A percentile compares a stretch with the other conserved stretches of the same genome.
These are phyloP conservation scores for Globisporangium nunn DNA, from an alignment of 352 stramenopile genomes.

Conservation along the genomic window DNA sequence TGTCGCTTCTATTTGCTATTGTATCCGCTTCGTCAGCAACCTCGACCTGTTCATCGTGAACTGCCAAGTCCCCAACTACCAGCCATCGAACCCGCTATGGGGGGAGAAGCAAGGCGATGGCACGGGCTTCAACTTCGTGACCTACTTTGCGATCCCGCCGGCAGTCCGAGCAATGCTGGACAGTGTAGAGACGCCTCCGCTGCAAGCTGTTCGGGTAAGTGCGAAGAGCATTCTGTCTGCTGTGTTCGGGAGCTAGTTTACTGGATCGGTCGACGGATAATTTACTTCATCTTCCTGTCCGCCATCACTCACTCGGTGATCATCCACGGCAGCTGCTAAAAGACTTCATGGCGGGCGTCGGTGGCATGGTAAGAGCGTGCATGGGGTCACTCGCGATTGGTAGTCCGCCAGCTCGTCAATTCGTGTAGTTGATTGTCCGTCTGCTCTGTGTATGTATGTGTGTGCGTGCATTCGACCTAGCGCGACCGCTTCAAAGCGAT, in stretches of 20 bases:
- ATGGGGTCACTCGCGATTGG: no score
- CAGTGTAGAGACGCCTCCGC: constrained; percentile 17
- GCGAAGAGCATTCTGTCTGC: not conserved
- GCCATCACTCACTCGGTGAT: not conserved
- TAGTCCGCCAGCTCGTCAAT: not conserved
- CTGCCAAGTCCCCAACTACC: constrained; percentile 79
- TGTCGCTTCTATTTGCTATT: not conserved
- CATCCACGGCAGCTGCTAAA: constrained; percentile 22
- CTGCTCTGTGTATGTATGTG: not conserved
- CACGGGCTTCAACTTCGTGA: constrained; percentile 75
- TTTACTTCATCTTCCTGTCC: no score
- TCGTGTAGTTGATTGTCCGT: not conserved
- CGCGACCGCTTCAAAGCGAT: constrained; percentile 81
- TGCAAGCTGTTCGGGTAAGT: constrained; percentile 45
- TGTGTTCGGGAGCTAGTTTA: no score
- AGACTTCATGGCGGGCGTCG: constrained; percentile 31
- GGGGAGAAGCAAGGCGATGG: constrained; percentile 70
- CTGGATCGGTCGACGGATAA: not conserved
- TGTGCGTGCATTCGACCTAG: constrained; percentile 12
- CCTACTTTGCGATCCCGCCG: constrained; percentile 65
- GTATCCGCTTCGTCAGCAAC: constrained; percentile 13
- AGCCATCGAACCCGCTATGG: constrained; percentile 79
- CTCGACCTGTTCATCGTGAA: constrained; percentile 78
- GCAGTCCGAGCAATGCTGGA: constrained; percentile 50
- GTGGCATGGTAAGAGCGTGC: constrained; percentile 16